These are phyloP conservation scores for Colletotrichum phormii DNA, from an alignment of 2,329 filamentous ascomycete genomes.

Conservation along the genomic window DNA sequence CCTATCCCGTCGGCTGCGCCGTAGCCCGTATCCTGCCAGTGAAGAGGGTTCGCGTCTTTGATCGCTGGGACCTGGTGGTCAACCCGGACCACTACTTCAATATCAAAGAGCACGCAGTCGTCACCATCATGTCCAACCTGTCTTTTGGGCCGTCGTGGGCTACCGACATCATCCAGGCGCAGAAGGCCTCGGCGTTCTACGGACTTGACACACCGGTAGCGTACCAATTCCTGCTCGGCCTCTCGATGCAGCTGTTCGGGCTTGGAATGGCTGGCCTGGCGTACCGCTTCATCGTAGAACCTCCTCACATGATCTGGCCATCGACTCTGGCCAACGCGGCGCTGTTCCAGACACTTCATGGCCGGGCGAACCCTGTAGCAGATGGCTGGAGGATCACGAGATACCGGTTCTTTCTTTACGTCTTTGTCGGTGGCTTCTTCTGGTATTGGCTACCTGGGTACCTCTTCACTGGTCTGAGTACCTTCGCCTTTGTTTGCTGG, in stretches of 20 bases:
- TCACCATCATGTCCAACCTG: conserved; percentile 66
- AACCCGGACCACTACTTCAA: conserved; percentile 61
- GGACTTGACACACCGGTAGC: conserved; percentile 50
- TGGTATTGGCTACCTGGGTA: conserved; percentile 62
- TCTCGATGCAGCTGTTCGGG: conserved; percentile 60
- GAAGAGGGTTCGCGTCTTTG: conserved; percentile 45
- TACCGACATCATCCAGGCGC: conserved; percentile 55
- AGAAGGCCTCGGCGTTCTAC: conserved; percentile 56
- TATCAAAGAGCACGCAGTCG: conserved; percentile 64
- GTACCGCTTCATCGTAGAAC: conserved; percentile 57
- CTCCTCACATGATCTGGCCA: conserved; percentile 60
- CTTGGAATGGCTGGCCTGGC: conserved; percentile 57
- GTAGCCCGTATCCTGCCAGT: conserved; percentile 49
- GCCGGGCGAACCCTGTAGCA: conserved; percentile 49
- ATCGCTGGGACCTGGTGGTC: conserved; percentile 49
- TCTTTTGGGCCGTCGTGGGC: conserved; percentile 55
- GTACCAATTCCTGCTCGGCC: conserved; percentile 58
- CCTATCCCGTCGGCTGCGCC: conserved; percentile 49
- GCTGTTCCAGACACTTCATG: conserved; percentile 55
- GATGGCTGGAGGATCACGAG: conserved; percentile 50
- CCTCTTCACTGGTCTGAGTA: conserved; percentile 54
- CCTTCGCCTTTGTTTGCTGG: conserved; percentile 61
- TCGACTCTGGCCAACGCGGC: conserved; percentile 56
- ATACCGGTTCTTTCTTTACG: conserved; percentile 50
- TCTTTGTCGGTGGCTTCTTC: conserved; percentile 55